Evolutionary conservation across 2,329 filamentous ascomycete genomes (phyloP).

Genomic region (Aspergillus viridinutans): DNA sequence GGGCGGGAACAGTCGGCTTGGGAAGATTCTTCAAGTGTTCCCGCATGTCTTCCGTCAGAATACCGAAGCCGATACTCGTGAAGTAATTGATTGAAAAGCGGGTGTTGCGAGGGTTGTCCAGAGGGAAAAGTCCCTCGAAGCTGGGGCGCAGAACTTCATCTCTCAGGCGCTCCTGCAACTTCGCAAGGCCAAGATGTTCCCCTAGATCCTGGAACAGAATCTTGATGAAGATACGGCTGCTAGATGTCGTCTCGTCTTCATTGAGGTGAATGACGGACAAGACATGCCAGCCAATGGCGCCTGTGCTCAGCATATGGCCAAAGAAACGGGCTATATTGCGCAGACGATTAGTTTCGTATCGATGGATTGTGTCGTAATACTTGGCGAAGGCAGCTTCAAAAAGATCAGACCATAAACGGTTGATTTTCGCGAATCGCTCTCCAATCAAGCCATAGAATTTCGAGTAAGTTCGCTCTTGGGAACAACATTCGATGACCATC

Average conservation of each 20-base stretch:
- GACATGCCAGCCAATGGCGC: slow-evolving; percentile 90
- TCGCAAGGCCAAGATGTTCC: slow-evolving; percentile 79
- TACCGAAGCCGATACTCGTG: slow-evolving; percentile 94
- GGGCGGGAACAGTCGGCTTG: slow-evolving; percentile 71
- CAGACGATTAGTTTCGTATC: slow-evolving; percentile 91
- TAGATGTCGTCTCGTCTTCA: slow-evolving; percentile 94
- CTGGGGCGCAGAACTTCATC: slow-evolving; percentile 75
- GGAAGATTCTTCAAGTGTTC: slow-evolving; percentile 85
- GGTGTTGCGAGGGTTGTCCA: slow-evolving; percentile 81
- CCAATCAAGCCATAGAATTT: slow-evolving; percentile 96
- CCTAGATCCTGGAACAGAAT: slow-evolving; percentile 91
- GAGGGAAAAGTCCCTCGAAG: slow-evolving; percentile 83
- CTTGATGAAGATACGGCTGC: slow-evolving; percentile 97
- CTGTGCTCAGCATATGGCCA: slow-evolving; percentile 80
- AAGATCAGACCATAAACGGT: slow-evolving; percentile 87
- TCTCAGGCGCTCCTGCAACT: slow-evolving; percentile 69
- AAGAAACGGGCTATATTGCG: slow-evolving; percentile 96
- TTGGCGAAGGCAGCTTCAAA: slow-evolving; percentile 87
- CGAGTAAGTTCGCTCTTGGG: slow-evolving; percentile 92
- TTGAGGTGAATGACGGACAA: slow-evolving; percentile 82
- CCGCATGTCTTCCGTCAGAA: slow-evolving; percentile 90
- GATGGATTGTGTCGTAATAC: slow-evolving; percentile 96
- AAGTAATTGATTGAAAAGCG: slow-evolving; percentile 99
- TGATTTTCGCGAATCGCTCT: slow-evolving; percentile 93
- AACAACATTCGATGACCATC: slow-evolving; percentile 96